Evolutionary conservation across 768 basidiomycete genomes (phyloP).

Genomic region (Suillus subalutaceus): DNA sequence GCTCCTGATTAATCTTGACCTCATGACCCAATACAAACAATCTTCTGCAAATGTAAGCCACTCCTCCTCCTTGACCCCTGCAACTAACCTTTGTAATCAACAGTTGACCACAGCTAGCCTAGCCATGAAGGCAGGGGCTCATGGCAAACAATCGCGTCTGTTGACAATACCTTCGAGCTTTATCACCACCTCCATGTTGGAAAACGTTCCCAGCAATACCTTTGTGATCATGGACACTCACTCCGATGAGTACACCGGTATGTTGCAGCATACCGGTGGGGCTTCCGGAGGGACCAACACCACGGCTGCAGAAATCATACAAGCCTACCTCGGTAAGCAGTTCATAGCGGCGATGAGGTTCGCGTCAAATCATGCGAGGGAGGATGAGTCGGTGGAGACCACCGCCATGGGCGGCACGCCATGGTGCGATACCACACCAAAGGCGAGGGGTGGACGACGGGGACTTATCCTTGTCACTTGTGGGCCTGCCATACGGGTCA

Average conservation of each 20-base stretch:
- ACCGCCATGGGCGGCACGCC: not conserved
- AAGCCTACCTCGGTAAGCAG: not conserved
- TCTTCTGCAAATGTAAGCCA: not conserved
- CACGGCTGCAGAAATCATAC: not conserved
- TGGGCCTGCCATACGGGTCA: not conserved
- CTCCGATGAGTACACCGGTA: not conserved
- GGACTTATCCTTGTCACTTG: not conserved
- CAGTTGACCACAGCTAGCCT: not conserved
- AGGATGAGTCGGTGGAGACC: not conserved
- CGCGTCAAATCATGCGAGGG: not conserved
- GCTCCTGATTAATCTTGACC: not conserved
- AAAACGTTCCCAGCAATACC: not conserved
- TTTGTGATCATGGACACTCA: not conserved
- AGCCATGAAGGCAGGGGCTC: no score
- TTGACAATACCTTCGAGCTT: no score
- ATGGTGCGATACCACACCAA: not conserved
- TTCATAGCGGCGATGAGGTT: not conserved
- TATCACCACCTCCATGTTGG: no score
- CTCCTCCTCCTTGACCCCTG: no score
- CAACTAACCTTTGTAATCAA: not conserved
- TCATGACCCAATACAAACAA: not conserved
- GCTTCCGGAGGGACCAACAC: not conserved
- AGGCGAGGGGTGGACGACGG: not conserved
- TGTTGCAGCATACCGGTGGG: not conserved
- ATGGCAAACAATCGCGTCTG: not conserved